Evolutionary conservation across 2,329 filamentous ascomycete species (phyloP).

Genomic region (Paramyrothecium sp.): DNA sequence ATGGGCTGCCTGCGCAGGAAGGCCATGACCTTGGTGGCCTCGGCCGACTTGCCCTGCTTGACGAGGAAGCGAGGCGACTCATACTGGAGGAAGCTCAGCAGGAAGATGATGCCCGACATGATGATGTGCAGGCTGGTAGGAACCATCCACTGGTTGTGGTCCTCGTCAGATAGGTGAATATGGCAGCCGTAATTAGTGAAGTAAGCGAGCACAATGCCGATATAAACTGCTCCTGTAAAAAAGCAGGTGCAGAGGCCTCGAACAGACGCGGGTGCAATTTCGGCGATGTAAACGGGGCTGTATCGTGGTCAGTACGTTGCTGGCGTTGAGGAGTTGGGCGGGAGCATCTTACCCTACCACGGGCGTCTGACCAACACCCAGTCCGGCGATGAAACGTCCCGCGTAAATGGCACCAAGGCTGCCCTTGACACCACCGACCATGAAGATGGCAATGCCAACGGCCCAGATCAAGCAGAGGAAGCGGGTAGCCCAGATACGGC

Average conservation of each 20-base stretch:
- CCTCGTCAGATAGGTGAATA: constrained; percentile 45
- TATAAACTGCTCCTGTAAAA: constrained; percentile 59
- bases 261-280: constrained; percentile 67
- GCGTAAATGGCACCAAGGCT: constrained; percentile 59
- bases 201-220: constrained; percentile 77
- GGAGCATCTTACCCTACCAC: constrained; percentile 50
- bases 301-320: not conserved
- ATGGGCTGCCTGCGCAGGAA: constrained; percentile 57
- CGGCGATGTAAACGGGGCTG: constrained; percentile 67
- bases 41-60: constrained; percentile 59
- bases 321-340: not conserved
- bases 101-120: constrained; percentile 70
- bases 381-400: constrained; percentile 64
- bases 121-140: constrained; percentile 77
- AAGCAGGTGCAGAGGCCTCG: constrained; percentile 70
- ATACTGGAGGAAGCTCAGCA: constrained; percentile 65
- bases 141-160: constrained; percentile 56
- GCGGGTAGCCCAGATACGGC: constrained; percentile 62
- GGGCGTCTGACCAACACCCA: constrained; percentile 65
- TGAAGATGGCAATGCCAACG: constrained; percentile 56
- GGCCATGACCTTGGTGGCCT: constrained; percentile 55
- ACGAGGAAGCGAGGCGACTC: constrained; percentile 72
- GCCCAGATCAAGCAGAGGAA: constrained; percentile 58
- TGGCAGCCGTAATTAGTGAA: constrained; percentile 67
- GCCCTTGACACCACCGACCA: constrained; percentile 49